phyloP scores from a whole-genome alignment of 441 rosid genomes.

The Populus hybrid region DNA sequence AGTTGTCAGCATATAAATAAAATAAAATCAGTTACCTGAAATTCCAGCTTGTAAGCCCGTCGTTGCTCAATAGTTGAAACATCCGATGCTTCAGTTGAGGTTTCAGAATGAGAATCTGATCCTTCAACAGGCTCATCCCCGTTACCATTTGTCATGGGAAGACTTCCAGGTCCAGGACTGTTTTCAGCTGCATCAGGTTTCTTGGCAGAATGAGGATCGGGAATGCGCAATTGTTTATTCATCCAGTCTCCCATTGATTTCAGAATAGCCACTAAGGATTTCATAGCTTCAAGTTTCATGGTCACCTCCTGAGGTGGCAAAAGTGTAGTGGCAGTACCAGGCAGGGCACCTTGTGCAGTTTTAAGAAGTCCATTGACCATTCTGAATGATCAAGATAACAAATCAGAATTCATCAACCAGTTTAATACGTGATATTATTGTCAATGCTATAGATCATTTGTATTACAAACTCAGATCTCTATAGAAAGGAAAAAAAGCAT shows the following conservation, averaged over 20 bases:
- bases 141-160: slow-evolving; percentile 68
- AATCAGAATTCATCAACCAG: neutral
- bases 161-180: slow-evolving; percentile 53
- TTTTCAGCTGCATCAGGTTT: slow-evolving; percentile 60
- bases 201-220: slow-evolving; percentile 65
- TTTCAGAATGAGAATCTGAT: slow-evolving; percentile 83
- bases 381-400: slow-evolving; percentile 37
- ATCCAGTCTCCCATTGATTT: slow-evolving; percentile 99
- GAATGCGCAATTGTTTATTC: slow-evolving; percentile 89
- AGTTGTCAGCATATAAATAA: slow-evolving; percentile 14
- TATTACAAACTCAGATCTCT: slow-evolving; percentile 9
- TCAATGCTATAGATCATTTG: slow-evolving; percentile 9
- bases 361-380: slow-evolving; percentile 99
- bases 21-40: slow-evolving; percentile 56
- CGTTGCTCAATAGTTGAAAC: slow-evolving; percentile 92
- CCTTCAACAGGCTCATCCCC: slow-evolving; percentile 77
- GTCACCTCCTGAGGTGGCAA: slow-evolving; percentile 88
- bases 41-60: slow-evolving; percentile 98
- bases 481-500: slow-evolving; percentile 20
- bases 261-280: slow-evolving; percentile 88
- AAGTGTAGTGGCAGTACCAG: slow-evolving; percentile 66
- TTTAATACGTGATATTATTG: neutral
- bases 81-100: slow-evolving; percentile 81
- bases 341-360: slow-evolving; percentile 97
- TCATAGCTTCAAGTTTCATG: slow-evolving; percentile 97